A percentile compares a stretch with the other conserved stretches of the same genome.
phyloP scores from a whole-genome alignment of 306 rosid genomes.

The Argentina anserina region DNA sequence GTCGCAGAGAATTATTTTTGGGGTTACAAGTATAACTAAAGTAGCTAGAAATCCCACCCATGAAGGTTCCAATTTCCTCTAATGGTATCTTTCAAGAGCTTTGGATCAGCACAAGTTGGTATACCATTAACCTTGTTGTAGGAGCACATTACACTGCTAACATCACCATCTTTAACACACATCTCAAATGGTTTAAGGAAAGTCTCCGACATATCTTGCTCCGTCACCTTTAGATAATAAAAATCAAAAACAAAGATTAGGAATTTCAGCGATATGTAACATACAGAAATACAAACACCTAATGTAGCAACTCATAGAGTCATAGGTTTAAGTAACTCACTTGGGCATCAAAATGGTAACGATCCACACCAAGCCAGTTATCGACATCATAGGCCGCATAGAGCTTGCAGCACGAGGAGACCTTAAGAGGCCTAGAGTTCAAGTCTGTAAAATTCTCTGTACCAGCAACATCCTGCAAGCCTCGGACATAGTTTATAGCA shows the following conservation, averaged over 20 bases:
- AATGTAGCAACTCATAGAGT: not conserved
- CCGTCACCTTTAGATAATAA: conserved; percentile 6
- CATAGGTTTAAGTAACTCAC: no score
- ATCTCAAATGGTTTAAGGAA: conserved; percentile 21
- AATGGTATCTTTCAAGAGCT: conserved; percentile 13
- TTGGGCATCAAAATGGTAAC: conserved; percentile 19
- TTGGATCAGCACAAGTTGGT: conserved; percentile 27
- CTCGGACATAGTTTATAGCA: conserved; percentile 20
- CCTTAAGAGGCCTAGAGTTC: conserved; percentile 23
- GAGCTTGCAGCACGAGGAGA: conserved; percentile 24
- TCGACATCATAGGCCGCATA: conserved; percentile 20
- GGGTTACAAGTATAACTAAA: no score
- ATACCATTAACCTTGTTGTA: conserved; percentile 17
- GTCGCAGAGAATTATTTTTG: no score
- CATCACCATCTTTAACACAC: conserved; percentile 29
- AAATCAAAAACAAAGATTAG: not conserved
- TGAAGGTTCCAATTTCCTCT: conserved; percentile 27
- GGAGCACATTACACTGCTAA: conserved; percentile 26
- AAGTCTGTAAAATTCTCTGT: conserved; percentile 11
- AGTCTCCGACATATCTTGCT: conserved; percentile 23
- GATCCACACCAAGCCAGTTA: conserved; percentile 18
- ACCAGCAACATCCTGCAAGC: conserved; percentile 26
- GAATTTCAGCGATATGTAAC: not conserved
- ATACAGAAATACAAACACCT: not conserved
- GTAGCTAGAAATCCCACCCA: no score